Evolutionary conservation across 2,329 filamentous ascomycete genomes (phyloP).

Genomic region (Acarospora socialis): DNA sequence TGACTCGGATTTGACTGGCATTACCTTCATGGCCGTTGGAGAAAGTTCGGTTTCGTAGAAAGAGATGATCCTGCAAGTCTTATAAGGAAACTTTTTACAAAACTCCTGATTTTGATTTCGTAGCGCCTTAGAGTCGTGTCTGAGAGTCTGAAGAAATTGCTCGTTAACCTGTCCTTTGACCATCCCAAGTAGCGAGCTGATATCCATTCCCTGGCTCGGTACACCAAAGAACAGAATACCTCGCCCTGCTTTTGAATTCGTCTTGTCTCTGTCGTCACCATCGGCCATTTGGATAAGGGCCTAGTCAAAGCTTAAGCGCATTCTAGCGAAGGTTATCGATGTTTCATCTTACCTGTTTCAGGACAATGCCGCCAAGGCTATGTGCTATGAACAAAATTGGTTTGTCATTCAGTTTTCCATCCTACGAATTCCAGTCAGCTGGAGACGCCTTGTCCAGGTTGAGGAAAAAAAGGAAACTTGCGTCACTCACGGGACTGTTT

Average conservation of each 20-base stretch:
- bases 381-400: constrained; percentile 11
- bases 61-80: constrained; percentile 4
- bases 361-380: constrained; percentile 11
- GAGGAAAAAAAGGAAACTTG: too few species aligned
- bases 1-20: not conserved
- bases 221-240: constrained; percentile 14
- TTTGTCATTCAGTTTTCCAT: not conserved
- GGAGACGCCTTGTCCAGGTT: too few species aligned
- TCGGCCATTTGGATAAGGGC: constrained; percentile 3
- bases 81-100: constrained; percentile 1
- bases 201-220: constrained; percentile 14
- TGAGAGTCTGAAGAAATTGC: constrained; percentile 3
- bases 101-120: constrained; percentile 5
- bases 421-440: too few species aligned
- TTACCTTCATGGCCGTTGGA: constrained; percentile 2
- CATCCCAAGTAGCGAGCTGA: constrained; percentile 9
- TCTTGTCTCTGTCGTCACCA: not conserved
- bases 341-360: constrained; percentile 13
- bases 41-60: constrained; percentile 8
- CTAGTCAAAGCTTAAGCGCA: not conserved
- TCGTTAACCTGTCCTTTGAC: constrained; percentile 10
- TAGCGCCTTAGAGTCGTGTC: constrained; percentile 2
- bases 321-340: constrained; percentile 1
- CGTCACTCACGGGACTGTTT: too few species aligned
- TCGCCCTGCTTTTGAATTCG: too few species aligned